A percentile compares a stretch with the other conserved stretches of the same genome.
phyloP scores from a whole-genome alignment of 2,329 filamentous ascomycete species.

The Ophiobolus disseminans region DNA sequence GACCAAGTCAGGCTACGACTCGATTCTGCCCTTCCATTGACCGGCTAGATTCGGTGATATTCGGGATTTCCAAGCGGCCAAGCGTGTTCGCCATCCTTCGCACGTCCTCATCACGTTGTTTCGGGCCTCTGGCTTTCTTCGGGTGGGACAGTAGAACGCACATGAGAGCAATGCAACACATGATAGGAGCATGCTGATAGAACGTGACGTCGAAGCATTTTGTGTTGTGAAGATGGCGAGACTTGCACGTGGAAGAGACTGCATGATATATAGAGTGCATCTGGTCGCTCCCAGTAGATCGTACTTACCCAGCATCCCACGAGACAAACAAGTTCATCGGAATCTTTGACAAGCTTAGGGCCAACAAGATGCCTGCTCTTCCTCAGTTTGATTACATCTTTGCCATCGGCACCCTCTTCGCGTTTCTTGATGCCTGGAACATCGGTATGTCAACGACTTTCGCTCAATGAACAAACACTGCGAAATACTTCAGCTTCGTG shows the following conservation, averaged over 20 bases:
- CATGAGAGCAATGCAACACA: conserved; percentile 15
- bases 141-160: conserved; percentile 11
- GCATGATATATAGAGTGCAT: conserved; percentile 23
- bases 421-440: conserved; percentile 71
- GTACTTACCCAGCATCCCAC: conserved; percentile 13
- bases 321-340: conserved; percentile 11
- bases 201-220: conserved; percentile 13
- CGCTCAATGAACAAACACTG: too few relatives aligned
- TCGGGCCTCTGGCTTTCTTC: conserved; percentile 9
- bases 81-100: conserved; percentile 10
- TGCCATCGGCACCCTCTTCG: conserved; percentile 69
- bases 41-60: conserved; percentile 1
- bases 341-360: conserved; percentile 12
- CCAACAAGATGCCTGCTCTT: conserved; percentile 45
- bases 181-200: conserved; percentile 18
- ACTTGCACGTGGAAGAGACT: conserved; percentile 2
- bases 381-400: conserved; percentile 69
- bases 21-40: conserved; percentile 7
- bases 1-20: conserved; percentile 8
- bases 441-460: conserved; percentile 55
- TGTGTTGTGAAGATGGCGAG: conserved; percentile 4
- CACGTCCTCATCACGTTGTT: conserved; percentile 2
- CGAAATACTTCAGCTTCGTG: too few relatives aligned
- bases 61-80: conserved; percentile 20
- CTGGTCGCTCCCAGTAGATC: conserved; percentile 1